Base-by-base conservation (phyloP, 2,329 filamentous ascomycete genomes). In the Lecanicillium sp. region DNA sequence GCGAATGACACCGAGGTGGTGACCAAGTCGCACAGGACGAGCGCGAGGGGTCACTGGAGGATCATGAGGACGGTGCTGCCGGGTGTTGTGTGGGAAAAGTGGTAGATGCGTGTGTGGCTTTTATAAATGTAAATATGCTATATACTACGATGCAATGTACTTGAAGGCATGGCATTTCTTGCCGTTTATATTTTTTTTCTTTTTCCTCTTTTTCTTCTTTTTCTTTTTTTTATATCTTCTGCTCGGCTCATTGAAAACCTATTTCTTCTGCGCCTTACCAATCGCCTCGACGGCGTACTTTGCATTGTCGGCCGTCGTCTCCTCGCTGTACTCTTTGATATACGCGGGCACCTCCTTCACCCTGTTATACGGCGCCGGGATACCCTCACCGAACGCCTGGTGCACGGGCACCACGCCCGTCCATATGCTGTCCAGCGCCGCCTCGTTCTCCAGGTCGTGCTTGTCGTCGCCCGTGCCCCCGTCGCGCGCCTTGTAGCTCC, bases 21-120 rank as follows among this genome's bases (percentile, higher is more conserved):
- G 59, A 76, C 77, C 48, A 75, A 77, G 62, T 88, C 80, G 73
- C 90, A 95, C 62, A 75, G 81, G 59, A 73, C 79, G 59, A 88
- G 86, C 58, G 90, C 90, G 0, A 62, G 86, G 44, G 86, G 86
- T 9, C 93, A 98, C 68, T 98, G 93, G 93, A 72, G 70, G 36
- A 84, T 98, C 39, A 98, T 98, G 90, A 80, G 93, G 60, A 79
- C 71, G 1, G 90, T 96, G 3, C 56, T 97, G 53, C 90, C 90
- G 1, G 73, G 73, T 49, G 69, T 70, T 11, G 79, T 97, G 21
- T 98, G 93, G 93, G 86, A 95, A 69, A 78, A 81, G 59, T 97
- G 89, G 88, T 95, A 66, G 30, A n/a, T n/a, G n/a, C n/a, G n/a
- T n/a, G n/a, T n/a, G n/a, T n/a, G n/a, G n/a, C n/a, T n/a, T n/a